Percentiles rank a stretch among this genome's conserved stretches.
These are phyloP conservation scores for Geoglossum glabrum DNA, from an alignment of 495 filamentous ascomycete species.

Conservation along the genomic window DNA sequence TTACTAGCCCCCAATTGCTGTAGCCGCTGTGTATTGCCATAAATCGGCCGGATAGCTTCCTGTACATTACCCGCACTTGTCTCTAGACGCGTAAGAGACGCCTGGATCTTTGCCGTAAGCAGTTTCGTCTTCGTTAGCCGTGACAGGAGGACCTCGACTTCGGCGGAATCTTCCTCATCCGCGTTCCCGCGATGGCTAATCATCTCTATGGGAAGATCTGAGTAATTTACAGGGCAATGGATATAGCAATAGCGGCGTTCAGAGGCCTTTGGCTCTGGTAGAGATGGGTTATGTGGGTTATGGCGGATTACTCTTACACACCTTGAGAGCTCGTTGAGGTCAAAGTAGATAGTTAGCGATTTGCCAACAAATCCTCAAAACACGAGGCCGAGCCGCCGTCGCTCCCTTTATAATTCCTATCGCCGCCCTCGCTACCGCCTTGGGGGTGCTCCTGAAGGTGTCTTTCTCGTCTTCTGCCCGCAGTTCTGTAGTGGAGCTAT, in stretches of 20 bases:
- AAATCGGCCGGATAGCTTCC: slow-evolving; percentile 79
- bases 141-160: slow-evolving; percentile 48
- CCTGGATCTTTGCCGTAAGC: slow-evolving; percentile 84
- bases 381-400: neutral
- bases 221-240: neutral
- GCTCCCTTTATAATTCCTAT: neutral
- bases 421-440: neutral
- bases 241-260: neutral
- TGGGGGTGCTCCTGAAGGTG: neutral
- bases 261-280: neutral
- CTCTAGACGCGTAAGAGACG: slow-evolving; percentile 66
- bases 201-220: slow-evolving; percentile 19
- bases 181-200: slow-evolving; percentile 29
- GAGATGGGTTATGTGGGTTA: neutral
- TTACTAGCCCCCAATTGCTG: slow-evolving; percentile 63
- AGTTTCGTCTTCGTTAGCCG: slow-evolving; percentile 44
- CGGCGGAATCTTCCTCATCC: slow-evolving; percentile 51
- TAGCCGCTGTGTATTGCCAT: slow-evolving; percentile 75
- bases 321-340: neutral
- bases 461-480: neutral
- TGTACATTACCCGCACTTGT: slow-evolving; percentile 74
- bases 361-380: neutral
- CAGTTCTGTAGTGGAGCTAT: neutral
- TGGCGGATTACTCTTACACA: neutral
- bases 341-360: neutral